A percentile compares a stretch with the other conserved stretches of the same genome.
These are phyloP conservation scores for Paecilomyces sp. DNA, from an alignment of 2,329 filamentous ascomycete species.

Conservation along the genomic window DNA sequence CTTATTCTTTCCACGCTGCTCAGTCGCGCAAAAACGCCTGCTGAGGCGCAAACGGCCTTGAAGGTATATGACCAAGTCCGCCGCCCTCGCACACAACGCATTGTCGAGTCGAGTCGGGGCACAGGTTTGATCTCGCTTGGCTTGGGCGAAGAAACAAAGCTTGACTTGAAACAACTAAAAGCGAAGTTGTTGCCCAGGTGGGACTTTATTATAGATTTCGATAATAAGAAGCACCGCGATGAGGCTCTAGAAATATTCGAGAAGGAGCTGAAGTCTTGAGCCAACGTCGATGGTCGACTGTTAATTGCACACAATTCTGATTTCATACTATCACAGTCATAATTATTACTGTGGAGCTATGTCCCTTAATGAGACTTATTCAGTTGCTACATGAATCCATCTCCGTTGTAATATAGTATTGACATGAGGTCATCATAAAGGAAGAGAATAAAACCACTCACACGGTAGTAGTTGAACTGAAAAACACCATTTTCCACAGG, in stretches of 20 bases:
- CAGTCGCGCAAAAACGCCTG: conserved; percentile 2
- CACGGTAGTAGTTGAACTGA: too few relatives aligned
- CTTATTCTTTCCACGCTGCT: conserved; percentile 26
- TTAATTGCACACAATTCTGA: too few relatives aligned
- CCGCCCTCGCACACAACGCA: conserved; percentile 37
- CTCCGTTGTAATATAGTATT: too few relatives aligned
- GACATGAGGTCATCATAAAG: too few relatives aligned
- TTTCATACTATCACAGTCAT: too few relatives aligned
- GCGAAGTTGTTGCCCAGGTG: conserved; percentile 1
- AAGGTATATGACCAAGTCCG: conserved; percentile 40
- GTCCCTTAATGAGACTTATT: too few relatives aligned
- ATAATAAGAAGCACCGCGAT: conserved; percentile 5
- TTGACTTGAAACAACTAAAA: neutral
- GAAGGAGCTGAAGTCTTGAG: neutral
- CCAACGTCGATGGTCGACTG: neutral
- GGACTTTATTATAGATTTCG: conserved; percentile 4
- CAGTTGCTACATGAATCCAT: too few relatives aligned
- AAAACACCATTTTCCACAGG: too few relatives aligned
- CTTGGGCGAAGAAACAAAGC: neutral
- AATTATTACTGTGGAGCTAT: too few relatives aligned
- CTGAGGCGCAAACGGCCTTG: conserved; percentile 27
- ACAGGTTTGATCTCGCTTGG: neutral
- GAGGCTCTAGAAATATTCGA: conserved; percentile 38
- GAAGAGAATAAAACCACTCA: too few relatives aligned
- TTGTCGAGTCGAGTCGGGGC: conserved; percentile 36